Percentiles rank a stretch among this genome's conserved stretches.
Conservation (phyloP, 129 eudicot species). For the Escallonia rubra region DNA sequence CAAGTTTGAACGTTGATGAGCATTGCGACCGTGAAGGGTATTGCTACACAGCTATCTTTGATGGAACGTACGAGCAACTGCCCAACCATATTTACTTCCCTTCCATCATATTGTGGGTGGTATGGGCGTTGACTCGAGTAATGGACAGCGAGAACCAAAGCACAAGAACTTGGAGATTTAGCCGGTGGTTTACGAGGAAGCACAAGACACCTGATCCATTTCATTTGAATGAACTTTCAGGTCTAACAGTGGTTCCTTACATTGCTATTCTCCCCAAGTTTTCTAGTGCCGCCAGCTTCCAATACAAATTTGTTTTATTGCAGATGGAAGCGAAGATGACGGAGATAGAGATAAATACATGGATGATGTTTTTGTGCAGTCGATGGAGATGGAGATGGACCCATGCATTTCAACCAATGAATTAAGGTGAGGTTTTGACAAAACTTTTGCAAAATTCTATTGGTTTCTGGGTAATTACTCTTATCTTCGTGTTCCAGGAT, state of each 20-base stretch:
- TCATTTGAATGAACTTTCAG: slow-evolving; percentile 5
- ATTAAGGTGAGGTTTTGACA: slow-evolving; percentile 40
- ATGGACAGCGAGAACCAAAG: slow-evolving; percentile 6
- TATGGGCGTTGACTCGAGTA: not conserved
- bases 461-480: slow-evolving; percentile 6
- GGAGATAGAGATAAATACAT: slow-evolving; percentile 15
- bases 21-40: not conserved
- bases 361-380: slow-evolving; percentile 20
- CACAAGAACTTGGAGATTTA: not conserved
- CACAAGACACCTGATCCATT: not conserved
- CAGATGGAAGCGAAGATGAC: slow-evolving; percentile 38
- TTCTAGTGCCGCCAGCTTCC: not conserved
- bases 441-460: not conserved
- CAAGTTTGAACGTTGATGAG: not conserved
- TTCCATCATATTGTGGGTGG: not conserved
- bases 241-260: not conserved
- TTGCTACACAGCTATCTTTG: not conserved
- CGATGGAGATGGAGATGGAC: slow-evolving; percentile 37
- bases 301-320: slow-evolving; percentile 14
- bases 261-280: not conserved
- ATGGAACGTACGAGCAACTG: not conserved
- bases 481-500: slow-evolving; percentile 37
- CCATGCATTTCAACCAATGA: slow-evolving; percentile 39
- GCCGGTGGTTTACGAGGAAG: slow-evolving; percentile 14
- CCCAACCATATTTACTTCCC: not conserved